These are phyloP conservation scores for Verticillium dahliae DNA, from an alignment of 2,329 filamentous ascomycete genomes.

Conservation along the genomic window DNA sequence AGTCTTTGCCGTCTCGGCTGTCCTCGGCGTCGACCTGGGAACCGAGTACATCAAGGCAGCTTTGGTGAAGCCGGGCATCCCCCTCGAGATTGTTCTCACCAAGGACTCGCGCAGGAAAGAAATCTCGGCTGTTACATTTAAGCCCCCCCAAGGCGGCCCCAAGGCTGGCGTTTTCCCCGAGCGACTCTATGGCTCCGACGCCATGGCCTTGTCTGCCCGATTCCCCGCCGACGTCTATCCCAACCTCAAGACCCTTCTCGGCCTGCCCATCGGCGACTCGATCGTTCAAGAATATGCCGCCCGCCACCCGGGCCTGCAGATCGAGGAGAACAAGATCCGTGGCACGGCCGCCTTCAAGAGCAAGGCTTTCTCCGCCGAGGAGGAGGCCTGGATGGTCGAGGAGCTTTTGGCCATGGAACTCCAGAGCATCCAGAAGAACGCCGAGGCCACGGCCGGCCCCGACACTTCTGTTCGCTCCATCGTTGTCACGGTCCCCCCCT, in stretches of 20 bases:
- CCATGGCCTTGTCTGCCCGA: constrained; percentile 75
- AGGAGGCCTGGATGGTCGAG: constrained; percentile 72
- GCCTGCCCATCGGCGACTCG: constrained; percentile 56
- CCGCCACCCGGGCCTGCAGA: constrained; percentile 71
- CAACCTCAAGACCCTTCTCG: constrained; percentile 88
- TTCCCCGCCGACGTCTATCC: constrained; percentile 93
- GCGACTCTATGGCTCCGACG: constrained; percentile 85
- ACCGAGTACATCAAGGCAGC: constrained; percentile 96
- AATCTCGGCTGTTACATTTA: constrained; percentile 84
- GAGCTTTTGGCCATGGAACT: constrained; percentile 95
- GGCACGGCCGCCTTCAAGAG: constrained; percentile 80
- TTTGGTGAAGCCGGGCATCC: constrained; percentile 92
- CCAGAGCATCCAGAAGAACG: constrained; percentile 84
- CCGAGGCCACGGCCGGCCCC: constrained; percentile 73
- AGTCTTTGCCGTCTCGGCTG: constrained; percentile 57
- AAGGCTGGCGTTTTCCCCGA: constrained; percentile 71
- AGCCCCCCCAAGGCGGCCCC: constrained; percentile 64
- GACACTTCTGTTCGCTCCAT: constrained; percentile 68
- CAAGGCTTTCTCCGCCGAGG: constrained; percentile 52
- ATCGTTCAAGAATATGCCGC: constrained; percentile 63
- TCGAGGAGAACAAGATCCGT: constrained; percentile 53
- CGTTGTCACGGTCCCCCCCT: constrained; percentile 84
- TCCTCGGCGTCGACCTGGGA: constrained; percentile 88
- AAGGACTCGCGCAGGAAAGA: constrained; percentile 98
- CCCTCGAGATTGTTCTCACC: constrained; percentile 93